These are phyloP conservation scores for Auricularia sp. DNA, from an alignment of 768 basidiomycete genomes.

Conservation along the genomic window DNA sequence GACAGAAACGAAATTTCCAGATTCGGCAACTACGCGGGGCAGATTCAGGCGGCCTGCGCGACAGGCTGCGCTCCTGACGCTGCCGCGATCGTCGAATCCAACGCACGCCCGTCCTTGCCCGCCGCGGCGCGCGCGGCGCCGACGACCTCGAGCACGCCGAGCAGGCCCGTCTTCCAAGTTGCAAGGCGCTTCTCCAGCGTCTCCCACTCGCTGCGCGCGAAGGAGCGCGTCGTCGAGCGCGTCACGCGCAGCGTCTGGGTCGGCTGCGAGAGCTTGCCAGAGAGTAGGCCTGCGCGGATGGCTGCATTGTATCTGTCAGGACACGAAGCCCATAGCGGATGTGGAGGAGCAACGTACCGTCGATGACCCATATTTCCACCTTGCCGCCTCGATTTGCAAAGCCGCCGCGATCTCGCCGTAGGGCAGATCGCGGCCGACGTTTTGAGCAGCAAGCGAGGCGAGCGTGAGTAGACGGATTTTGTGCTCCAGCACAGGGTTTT, in stretches of 20 bases:
- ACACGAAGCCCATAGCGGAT: not conserved
- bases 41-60: not conserved
- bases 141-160: constrained; percentile 61
- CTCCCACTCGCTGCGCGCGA: constrained; percentile 74
- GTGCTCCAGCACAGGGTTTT: constrained; percentile 49
- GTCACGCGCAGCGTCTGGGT: constrained; percentile 63
- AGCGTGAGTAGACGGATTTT: constrained; percentile 75
- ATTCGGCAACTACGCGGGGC: not conserved
- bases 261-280: constrained; percentile 77
- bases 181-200: constrained; percentile 60
- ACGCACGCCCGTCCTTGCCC: not conserved
- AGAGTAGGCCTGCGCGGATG: constrained; percentile 68
- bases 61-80: not conserved
- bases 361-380: constrained; percentile 83
- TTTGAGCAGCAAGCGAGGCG: constrained; percentile 65
- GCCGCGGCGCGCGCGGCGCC: not conserved
- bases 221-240: constrained; percentile 64
- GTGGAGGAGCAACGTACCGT: constrained; percentile 40
- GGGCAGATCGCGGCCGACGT: constrained; percentile 62
- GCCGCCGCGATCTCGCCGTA: constrained; percentile 61
- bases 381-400: constrained; percentile 53
- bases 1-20: not conserved
- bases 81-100: not conserved
- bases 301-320: constrained; percentile 32
- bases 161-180: constrained; percentile 70